Evolutionary conservation across 164 flowering plant species (phyloP).

Genomic region (Magnolia changhungtana): DNA sequence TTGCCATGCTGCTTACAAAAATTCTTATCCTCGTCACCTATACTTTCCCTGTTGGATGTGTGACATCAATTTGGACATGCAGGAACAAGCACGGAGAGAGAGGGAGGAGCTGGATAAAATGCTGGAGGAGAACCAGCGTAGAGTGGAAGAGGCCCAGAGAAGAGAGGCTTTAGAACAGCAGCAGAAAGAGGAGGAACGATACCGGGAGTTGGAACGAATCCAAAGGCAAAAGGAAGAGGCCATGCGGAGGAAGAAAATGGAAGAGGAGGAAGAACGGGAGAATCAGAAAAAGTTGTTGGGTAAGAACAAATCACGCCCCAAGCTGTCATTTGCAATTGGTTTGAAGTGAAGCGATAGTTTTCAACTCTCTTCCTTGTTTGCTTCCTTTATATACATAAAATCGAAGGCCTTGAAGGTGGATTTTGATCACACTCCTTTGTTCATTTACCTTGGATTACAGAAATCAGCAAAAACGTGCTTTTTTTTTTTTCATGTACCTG

Average conservation of each 20-base stretch:
- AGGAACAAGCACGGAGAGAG: constrained; percentile 82
- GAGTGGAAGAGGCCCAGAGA: constrained; percentile 83
- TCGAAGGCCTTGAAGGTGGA: background rate
- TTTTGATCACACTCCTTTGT: background rate
- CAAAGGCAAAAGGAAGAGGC: constrained; percentile 93
- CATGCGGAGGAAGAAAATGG: constrained; percentile 72
- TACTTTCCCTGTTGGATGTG: background rate
- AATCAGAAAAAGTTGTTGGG: constrained; percentile 85
- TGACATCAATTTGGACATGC: background rate
- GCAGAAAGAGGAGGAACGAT: constrained; percentile 79
- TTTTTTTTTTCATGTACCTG: background rate
- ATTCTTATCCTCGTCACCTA: too few species aligned
- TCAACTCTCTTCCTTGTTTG: too few species aligned
- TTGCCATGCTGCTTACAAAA: too few species aligned
- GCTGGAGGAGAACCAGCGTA: constrained; percentile 78
- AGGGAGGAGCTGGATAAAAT: constrained; percentile 80
- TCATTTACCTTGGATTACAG: background rate
- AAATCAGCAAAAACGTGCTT: background rate
- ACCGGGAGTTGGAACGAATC: constrained; percentile 69
- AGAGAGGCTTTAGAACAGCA: constrained; percentile 81
- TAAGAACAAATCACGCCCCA: constrained; percentile 93
- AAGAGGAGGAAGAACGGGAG: constrained; percentile 83
- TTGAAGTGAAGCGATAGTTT: constrained; percentile 44
- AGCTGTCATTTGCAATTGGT: constrained; percentile 83
- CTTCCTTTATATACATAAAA: background rate